A percentile compares a stretch with the other conserved stretches of the same genome.
Conservation (phyloP, 208 protist species). For the Trypanosoma mega region DNA sequence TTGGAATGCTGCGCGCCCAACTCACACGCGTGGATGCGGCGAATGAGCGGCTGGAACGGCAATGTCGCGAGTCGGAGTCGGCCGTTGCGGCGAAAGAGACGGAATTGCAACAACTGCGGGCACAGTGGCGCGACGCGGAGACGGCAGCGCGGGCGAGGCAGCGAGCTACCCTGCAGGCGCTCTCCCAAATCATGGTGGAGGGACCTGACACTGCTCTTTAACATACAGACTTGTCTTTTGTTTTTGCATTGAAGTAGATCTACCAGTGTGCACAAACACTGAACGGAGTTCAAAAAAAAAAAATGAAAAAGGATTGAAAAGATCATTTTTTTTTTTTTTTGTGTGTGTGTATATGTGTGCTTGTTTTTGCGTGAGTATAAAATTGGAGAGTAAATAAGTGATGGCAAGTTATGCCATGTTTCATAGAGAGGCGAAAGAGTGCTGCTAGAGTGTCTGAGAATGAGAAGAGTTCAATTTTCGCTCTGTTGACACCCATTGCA, state of each 20-base stretch:
- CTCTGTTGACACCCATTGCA: neutral
- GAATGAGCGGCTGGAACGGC: constrained; percentile 10
- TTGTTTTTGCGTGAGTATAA: neutral
- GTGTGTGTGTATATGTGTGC: neutral
- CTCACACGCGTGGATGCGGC: constrained; percentile 20
- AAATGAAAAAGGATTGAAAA: no score
- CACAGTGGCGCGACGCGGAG: constrained; percentile 37
- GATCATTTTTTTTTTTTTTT: no score
- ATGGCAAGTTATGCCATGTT: no score
- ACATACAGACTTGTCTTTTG: neutral
- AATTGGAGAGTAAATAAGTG: no score
- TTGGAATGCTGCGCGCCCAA: constrained; percentile 19
- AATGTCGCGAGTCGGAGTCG: constrained; percentile 27
- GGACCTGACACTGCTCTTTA: neutral
- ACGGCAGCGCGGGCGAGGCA: constrained; percentile 40
- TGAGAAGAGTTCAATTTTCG: neutral
- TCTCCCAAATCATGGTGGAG: constrained; percentile 50
- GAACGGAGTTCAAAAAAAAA: no score
- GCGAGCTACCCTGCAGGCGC: constrained; percentile 43
- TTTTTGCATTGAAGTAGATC: neutral
- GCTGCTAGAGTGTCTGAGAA: no score
- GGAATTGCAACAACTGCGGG: constrained; percentile 25
- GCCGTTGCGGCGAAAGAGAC: constrained; percentile 3
- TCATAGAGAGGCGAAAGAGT: no score
- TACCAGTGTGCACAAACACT: no score